These are phyloP conservation scores for Ophiostoma quercus DNA, from an alignment of 2,329 filamentous ascomycete species.

Conservation along the genomic window DNA sequence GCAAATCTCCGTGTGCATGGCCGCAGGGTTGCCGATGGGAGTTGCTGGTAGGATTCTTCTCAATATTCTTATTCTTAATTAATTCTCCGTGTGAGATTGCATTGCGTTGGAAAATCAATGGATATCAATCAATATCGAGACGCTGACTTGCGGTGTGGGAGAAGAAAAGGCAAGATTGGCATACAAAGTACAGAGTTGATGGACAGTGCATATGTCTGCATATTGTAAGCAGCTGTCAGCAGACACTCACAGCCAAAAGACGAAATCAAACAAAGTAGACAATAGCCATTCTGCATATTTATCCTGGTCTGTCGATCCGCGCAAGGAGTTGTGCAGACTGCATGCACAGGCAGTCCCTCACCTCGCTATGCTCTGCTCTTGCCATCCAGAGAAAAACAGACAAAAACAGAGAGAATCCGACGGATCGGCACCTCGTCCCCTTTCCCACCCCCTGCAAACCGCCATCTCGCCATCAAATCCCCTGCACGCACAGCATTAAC, in stretches of 20 bases:
- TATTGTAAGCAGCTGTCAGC: not conserved
- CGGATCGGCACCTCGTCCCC: slow-evolving; percentile 2
- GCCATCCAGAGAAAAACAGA: too few species aligned
- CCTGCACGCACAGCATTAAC: not conserved
- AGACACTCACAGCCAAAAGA: not conserved
- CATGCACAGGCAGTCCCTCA: not conserved
- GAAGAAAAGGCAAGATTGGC: not conserved
- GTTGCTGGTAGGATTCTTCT: too few species aligned
- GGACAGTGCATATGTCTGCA: not conserved
- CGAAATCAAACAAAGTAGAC: not conserved
- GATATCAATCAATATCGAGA: not conserved
- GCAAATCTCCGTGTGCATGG: slow-evolving; percentile 6
- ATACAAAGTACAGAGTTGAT: not conserved
- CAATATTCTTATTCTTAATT: not conserved
- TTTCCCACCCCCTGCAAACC: slow-evolving; percentile 8
- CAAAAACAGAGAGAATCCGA: not conserved
- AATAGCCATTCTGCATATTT: not conserved
- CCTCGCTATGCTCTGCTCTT: not conserved
- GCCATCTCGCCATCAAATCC: not conserved
- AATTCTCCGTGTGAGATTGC: not conserved
- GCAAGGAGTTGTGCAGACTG: not conserved
- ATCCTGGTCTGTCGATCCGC: not conserved
- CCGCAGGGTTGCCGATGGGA: not conserved
- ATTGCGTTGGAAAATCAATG: not conserved
- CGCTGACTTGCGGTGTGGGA: not conserved